Conservation (phyloP, 257 asterid species). For the Paulownia fortunei region DNA sequence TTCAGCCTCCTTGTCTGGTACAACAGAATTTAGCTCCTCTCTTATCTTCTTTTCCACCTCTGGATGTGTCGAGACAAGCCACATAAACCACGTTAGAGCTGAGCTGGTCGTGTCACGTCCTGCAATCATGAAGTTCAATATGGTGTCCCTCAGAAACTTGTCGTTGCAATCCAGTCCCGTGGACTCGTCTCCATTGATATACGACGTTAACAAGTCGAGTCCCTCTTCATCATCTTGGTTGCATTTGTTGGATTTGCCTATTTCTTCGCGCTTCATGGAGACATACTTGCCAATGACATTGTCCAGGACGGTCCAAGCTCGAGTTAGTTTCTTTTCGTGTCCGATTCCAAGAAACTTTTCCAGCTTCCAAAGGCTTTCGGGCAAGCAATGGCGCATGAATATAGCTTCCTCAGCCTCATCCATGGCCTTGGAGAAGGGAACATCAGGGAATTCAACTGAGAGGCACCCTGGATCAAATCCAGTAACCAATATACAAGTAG, state of each 20-base stretch:
- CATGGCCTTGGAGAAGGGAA: constrained; percentile 66
- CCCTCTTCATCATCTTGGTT: constrained; percentile 27
- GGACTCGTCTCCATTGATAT: constrained; percentile 42
- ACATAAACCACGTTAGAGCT: constrained; percentile 68
- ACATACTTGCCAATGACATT: constrained; percentile 48
- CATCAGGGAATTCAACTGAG: constrained; percentile 53
- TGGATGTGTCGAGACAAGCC: constrained; percentile 63
- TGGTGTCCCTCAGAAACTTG: constrained; percentile 56
- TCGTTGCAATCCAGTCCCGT: constrained; percentile 33
- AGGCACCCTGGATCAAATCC: constrained; percentile 72
- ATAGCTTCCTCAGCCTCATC: constrained; percentile 73
- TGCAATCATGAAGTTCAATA: constrained; percentile 64
- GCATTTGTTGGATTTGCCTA: neutral
- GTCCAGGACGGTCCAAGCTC: constrained; percentile 53
- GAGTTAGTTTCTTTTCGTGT: constrained; percentile 41
- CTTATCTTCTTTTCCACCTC: constrained; percentile 48
- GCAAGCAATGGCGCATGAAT: constrained; percentile 56
- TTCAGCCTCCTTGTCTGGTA: constrained; percentile 17
- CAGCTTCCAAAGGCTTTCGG: constrained; percentile 56
- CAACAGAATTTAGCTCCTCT: constrained; percentile 46
- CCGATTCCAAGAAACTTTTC: constrained; percentile 49
- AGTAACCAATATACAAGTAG: constrained; percentile 58
- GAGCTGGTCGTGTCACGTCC: constrained; percentile 76
- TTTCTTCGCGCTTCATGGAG: constrained; percentile 47
- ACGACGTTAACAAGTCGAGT: constrained; percentile 56